Evolutionary conservation across 257 asterid species (phyloP), one percentile per base, ranked within the genome.

Genomic region (Solanum arcanum): DNA sequence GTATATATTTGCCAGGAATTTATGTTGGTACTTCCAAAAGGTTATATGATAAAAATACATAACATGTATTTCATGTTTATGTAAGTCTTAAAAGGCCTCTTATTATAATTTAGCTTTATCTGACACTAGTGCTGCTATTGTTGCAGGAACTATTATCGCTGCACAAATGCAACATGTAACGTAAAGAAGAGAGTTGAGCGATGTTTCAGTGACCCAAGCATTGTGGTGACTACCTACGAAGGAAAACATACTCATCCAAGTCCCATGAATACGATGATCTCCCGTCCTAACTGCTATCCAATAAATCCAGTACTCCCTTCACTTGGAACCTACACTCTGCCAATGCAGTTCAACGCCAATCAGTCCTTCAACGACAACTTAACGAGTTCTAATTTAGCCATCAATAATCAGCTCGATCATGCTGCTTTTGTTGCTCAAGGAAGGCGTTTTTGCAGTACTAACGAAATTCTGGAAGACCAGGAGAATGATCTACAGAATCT

Each of bases 111-210:
- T 31, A 29, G 10, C 1, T 70, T 29, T 70, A 15, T 29, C 5
- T 68, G 1, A 68, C 39, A 6, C 5, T 13, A 74, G 18, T 21
- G 14, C 6, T 12, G n/a, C 6, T 12, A 3, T 42, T 47, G 27
- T 29, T 80, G 27, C 90, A 95, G 98, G 97, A 94, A 96, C 88
- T 95, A 95, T 82, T 95, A 95, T 86, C 90, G 95, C 13, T 95
- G 98, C 94, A 95, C 98, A 9, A 90, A 78, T 86, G 90, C 96
- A 37, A 86, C 95, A 72, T 95, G 98, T 83, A 92, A 88, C 86
- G 98, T 95, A 86, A 95, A 95, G 87, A 95, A 95, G 85, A 95
- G 98, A 88, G 97, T 95, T 33, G 98, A 95, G 90, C 89, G 98
- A 88, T 90, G 90, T 9, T 92, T 87, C 86, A 83, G 82, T 23